Evolutionary conservation across 192 early-diverging fungal species (phyloP).

Genomic region (Coemansia sp.): DNA sequence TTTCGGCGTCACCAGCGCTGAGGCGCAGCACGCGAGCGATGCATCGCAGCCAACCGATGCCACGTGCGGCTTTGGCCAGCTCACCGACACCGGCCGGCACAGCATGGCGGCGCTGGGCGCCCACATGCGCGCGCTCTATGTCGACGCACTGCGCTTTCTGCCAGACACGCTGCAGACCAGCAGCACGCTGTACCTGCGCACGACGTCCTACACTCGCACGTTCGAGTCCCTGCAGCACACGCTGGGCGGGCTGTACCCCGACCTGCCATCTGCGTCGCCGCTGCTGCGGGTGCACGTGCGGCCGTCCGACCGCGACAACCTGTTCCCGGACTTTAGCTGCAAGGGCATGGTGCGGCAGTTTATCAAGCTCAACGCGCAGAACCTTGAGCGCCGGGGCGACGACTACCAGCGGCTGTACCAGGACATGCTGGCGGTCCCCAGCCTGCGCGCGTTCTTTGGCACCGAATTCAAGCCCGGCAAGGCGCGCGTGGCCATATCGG

Average conservation of each 20-base stretch:
- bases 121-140: slow-evolving; percentile 55
- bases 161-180: slow-evolving; percentile 14
- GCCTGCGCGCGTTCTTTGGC: slow-evolving; percentile 13
- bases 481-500: slow-evolving; percentile 3
- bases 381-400: not conserved
- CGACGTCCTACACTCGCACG: slow-evolving; percentile 58
- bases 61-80: slow-evolving; percentile 53
- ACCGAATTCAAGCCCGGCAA: not conserved
- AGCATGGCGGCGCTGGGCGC: slow-evolving; percentile 51
- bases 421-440: slow-evolving; percentile 25
- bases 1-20: slow-evolving; percentile 15
- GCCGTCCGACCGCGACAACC: slow-evolving; percentile 24
- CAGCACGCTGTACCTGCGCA: slow-evolving; percentile 53
- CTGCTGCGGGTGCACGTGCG: slow-evolving; percentile 30
- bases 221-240: slow-evolving; percentile 66
- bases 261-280: not conserved
- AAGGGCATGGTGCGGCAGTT: slow-evolving; percentile 18
- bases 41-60: slow-evolving; percentile 12
- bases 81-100: slow-evolving; percentile 57
- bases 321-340: slow-evolving; percentile 28
- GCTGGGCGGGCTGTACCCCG: slow-evolving; percentile 59
- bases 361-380: slow-evolving; percentile 5
- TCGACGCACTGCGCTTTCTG: slow-evolving; percentile 49
- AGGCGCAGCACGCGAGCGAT: slow-evolving; percentile 7
- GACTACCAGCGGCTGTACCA: slow-evolving; percentile 20